Evolutionary conservation across 805 yeast genomes (phyloP).

Genomic region (Pichia californica): DNA sequence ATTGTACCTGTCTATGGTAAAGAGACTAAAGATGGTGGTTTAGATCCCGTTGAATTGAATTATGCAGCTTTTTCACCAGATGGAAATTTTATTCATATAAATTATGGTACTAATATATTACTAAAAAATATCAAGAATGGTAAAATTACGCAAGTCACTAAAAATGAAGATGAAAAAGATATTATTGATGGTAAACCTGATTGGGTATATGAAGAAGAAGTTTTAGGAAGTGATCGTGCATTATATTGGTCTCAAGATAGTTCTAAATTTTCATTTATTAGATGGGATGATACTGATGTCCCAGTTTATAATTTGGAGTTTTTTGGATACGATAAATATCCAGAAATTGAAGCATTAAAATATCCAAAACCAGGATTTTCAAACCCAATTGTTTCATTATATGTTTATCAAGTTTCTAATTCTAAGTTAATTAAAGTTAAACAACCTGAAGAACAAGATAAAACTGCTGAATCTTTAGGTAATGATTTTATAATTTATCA

Average conservation of each 20-base stretch:
- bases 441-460: conserved; percentile 19
- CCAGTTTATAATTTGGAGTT: conserved; percentile 44
- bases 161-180: conserved; percentile 41
- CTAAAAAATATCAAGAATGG: conserved; percentile 33
- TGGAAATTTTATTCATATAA: conserved; percentile 49
- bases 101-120: conserved; percentile 49
- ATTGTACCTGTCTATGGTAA: conserved; percentile 19
- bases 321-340: conserved; percentile 43
- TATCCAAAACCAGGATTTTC: conserved; percentile 71
- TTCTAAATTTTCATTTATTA: conserved; percentile 45
- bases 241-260: conserved; percentile 75
- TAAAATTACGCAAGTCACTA: conserved; percentile 32
- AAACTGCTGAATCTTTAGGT: conserved; percentile 20
- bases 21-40: conserved; percentile 21
- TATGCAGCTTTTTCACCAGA: conserved; percentile 59
- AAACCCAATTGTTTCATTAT: conserved; percentile 50
- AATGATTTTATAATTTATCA: conserved; percentile 54
- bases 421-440: conserved; percentile 20
- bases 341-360: conserved; percentile 38
- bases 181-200: conserved; percentile 68
- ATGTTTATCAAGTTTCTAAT: conserved; percentile 33
- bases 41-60: conserved; percentile 30
- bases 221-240: conserved; percentile 48
- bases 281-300: conserved; percentile 55
- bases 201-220: conserved; percentile 85